Base-by-base conservation (phyloP, 345 rosid genomes). In the Corymbia maculata region DNA sequence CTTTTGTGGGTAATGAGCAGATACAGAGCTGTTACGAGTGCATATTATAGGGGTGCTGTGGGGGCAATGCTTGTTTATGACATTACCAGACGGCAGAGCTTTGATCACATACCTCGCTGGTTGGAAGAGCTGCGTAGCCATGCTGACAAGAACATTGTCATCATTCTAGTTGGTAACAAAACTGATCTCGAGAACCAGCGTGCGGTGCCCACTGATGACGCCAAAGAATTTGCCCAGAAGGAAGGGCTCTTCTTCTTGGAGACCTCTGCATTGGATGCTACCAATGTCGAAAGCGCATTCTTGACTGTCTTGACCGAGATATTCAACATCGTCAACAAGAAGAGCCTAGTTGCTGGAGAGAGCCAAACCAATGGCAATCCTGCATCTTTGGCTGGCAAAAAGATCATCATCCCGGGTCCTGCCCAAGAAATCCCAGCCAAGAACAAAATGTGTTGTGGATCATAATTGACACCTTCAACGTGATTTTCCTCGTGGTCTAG, bases 21-120 rank as follows among this genome's bases (percentile, higher is more conserved):
- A 79, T 93, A 92, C 85, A 87, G 94, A 86, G 94, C 94, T 14
- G 94, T 93, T 70, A 93, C 93, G 2, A 91, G 93, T 87, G 93
- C 94, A 36, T 93, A 93, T 87, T 93, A 93, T 70, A 92, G 94
- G 86, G 94, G 94, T 86, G 94, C 94, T 4, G 91, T 91, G 53
- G 94, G 94, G 87, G 93, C 94, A 24, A 87, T 93, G 80, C 88
- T 93, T 52, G 94, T 92, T 51, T 93, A 93, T 87, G 94, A 93
- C 89, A 91, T 93, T 16, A 91, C 93, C 59, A 88, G 92, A 49
- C 86, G 92, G 86, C 88, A 88, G 52, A 92, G 90, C 88, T 93
- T 92, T 68, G 94, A 93, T 42, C 91, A 92, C 90, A 92, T 93
- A 82, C 92, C 92, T 28, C 89, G 93, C 50, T 93, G 94, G 94